Conservation (phyloP, 2,329 filamentous ascomycete species). For the Cladorrhinum sp. region DNA sequence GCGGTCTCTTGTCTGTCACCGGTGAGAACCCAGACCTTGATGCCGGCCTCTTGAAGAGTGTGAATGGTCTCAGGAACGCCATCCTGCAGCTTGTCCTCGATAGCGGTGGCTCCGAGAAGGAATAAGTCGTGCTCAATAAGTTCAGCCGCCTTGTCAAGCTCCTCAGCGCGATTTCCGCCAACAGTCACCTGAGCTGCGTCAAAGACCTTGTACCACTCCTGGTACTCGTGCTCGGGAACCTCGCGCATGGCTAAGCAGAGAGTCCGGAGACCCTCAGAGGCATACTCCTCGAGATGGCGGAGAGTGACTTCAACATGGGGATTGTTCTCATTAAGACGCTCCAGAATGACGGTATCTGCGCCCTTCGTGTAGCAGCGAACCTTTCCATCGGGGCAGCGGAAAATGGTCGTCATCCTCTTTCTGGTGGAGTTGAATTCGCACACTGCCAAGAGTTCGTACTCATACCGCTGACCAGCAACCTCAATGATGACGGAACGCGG, state of each 20-base stretch:
- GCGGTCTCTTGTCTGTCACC: constrained; percentile 97
- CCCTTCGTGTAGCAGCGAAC: constrained; percentile 94
- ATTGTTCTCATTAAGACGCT: constrained; percentile 80
- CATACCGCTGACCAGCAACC: constrained; percentile 65
- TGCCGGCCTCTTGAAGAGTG: constrained; percentile 91
- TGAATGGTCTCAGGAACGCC: constrained; percentile 98
- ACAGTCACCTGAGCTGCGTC: constrained; percentile 88
- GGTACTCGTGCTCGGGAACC: constrained; percentile 82
- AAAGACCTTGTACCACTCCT: constrained; percentile 82
- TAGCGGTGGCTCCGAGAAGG: constrained; percentile 90
- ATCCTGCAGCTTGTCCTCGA: constrained; percentile 94
- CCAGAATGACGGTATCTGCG: constrained; percentile 94
- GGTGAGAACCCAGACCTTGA: constrained; percentile 98
- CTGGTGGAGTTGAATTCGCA: constrained; percentile 98
- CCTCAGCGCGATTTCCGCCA: constrained; percentile 85
- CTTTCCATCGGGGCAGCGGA: constrained; percentile 93
- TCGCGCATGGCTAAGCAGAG: constrained; percentile 94
- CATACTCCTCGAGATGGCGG: constrained; percentile 96
- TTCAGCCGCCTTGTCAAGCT: constrained; percentile 95
- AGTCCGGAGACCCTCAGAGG: constrained; percentile 90
- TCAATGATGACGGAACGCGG: constrained; percentile 84
- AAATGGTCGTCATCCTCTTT: constrained; percentile 97
- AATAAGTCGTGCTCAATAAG: constrained; percentile 90
- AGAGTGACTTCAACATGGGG: constrained; percentile 86
- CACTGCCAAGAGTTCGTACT: constrained; percentile 92